These are phyloP conservation scores for Arthrobotrys iridis DNA, from an alignment of 2,329 filamentous ascomycete species.

Conservation along the genomic window DNA sequence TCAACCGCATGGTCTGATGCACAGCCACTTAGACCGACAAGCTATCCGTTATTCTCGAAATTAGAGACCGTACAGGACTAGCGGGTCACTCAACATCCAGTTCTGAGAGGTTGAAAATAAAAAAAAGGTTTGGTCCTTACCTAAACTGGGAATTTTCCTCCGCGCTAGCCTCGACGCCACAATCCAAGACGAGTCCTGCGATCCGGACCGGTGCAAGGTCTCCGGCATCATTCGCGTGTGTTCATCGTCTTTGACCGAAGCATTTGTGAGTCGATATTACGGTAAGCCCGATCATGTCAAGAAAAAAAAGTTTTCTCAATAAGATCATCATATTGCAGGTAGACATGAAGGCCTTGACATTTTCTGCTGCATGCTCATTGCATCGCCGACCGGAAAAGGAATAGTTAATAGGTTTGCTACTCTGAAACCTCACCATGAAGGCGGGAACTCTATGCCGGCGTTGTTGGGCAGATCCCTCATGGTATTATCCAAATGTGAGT, in stretches of 20 bases:
- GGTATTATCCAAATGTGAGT: constrained; percentile 53
- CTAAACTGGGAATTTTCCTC: constrained; percentile 21
- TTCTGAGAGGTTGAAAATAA: constrained; percentile 2
- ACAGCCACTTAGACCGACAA: constrained; percentile 42
- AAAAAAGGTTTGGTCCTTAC: constrained; percentile 12
- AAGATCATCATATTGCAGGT: constrained; percentile 48
- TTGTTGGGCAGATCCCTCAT: constrained; percentile 41
- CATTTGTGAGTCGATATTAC: background rate
- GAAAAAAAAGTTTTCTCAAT: constrained; percentile 25
- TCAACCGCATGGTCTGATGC: constrained; percentile 24
- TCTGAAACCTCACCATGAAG: constrained; percentile 35
- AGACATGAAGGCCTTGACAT: constrained; percentile 25
- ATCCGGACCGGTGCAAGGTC: constrained; percentile 23
- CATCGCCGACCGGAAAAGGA: constrained; percentile 50
- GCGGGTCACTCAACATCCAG: background rate
- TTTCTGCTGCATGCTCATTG: constrained; percentile 14
- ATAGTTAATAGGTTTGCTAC: constrained; percentile 30
- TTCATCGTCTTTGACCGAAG: constrained; percentile 29
- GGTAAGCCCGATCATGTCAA: constrained; percentile 42
- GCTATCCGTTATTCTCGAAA: constrained; percentile 28
- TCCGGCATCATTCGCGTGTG: constrained; percentile 27
- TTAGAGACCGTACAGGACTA: constrained; percentile 50
- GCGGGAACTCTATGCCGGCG: constrained; percentile 32
- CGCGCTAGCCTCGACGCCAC: constrained; percentile 32
- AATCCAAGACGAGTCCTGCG: constrained; percentile 1